These are phyloP conservation scores for Zoysia japonica DNA, from an alignment of 176 grass and related monocot species.

Conservation along the genomic window DNA sequence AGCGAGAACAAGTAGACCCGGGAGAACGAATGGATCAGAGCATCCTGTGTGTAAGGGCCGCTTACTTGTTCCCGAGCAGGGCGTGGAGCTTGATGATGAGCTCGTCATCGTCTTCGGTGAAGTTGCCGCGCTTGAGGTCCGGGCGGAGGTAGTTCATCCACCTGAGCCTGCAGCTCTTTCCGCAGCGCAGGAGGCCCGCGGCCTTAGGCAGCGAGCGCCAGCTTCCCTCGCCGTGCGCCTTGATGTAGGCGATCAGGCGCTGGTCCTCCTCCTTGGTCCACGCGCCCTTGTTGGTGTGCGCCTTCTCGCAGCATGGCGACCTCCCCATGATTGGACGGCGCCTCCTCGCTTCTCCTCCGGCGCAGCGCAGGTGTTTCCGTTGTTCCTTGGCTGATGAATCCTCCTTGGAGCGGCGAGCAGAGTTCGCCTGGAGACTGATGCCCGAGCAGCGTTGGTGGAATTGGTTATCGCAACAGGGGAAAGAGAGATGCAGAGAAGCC, in stretches of 20 bases:
- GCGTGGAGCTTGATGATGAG: conserved; percentile 87
- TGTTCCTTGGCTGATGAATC: neutral
- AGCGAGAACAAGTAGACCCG: neutral
- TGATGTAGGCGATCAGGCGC: conserved; percentile 79
- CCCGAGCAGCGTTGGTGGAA: neutral
- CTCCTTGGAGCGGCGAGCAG: neutral
- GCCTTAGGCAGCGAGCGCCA: conserved; percentile 88
- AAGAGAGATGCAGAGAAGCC: neutral
- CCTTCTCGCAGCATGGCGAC: conserved; percentile 91
- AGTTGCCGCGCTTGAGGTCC: conserved; percentile 89
- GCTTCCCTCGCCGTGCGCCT: conserved; percentile 66
- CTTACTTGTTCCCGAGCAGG: conserved; percentile 88
- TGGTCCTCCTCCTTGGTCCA: conserved; percentile 89
- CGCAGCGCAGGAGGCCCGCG: conserved; percentile 78
- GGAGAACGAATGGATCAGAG: neutral
- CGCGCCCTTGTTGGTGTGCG: conserved; percentile 87
- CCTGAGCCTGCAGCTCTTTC: conserved; percentile 90
- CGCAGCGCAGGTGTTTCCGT: neutral
- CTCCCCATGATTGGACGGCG: conserved; percentile 49
- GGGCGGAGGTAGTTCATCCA: conserved; percentile 98
- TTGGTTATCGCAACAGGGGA: neutral
- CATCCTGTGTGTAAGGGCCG: neutral
- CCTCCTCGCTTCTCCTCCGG: too few species aligned
- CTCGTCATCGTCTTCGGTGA: conserved; percentile 80
- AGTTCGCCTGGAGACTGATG: neutral